Evolutionary conservation across 148 eudicot genomes (phyloP).

Genomic region (Limonium bicolor): DNA sequence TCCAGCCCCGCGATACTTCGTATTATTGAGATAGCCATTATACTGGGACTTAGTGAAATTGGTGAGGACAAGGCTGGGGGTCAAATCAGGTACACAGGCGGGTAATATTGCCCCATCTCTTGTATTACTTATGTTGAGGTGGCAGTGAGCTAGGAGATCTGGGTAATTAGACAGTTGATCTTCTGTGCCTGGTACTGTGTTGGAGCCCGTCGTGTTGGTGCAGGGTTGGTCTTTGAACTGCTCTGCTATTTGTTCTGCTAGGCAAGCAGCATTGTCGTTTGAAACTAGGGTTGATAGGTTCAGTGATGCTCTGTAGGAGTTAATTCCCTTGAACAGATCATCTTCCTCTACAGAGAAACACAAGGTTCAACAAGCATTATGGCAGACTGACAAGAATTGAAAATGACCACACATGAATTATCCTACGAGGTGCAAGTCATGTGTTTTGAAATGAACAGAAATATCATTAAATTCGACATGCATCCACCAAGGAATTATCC

Average conservation of each 20-base stretch:
- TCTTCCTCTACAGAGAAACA: too few relatives aligned
- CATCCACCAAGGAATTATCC: too few relatives aligned
- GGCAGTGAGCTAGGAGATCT: constrained; percentile 34
- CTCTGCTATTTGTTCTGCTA: constrained; percentile 52
- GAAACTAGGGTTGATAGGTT: constrained; percentile 32
- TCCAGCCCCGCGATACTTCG: constrained; percentile 46
- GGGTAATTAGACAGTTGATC: constrained; percentile 36
- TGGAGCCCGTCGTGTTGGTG: constrained; percentile 48
- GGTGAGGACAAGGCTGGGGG: constrained; percentile 39
- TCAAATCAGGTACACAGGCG: constrained; percentile 58
- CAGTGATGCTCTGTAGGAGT: constrained; percentile 39
- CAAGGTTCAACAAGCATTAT: too few relatives aligned
- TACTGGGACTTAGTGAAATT: constrained; percentile 64
- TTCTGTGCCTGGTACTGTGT: constrained; percentile 64
- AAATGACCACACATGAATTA: too few relatives aligned
- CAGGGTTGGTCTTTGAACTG: constrained; percentile 53
- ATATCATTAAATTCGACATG: too few relatives aligned
- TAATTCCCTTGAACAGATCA: constrained; percentile 48
- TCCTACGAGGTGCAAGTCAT: too few relatives aligned
- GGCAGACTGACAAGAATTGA: too few relatives aligned
- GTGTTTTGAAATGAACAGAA: too few relatives aligned
- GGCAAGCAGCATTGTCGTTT: constrained; percentile 54
- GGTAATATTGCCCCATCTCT: constrained; percentile 53
- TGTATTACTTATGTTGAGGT: constrained; percentile 38
- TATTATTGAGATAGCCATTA: constrained; percentile 32